phyloP scores from a whole-genome alignment of 2,329 filamentous ascomycete genomes.

The Zasmidium citrigriseum region DNA sequence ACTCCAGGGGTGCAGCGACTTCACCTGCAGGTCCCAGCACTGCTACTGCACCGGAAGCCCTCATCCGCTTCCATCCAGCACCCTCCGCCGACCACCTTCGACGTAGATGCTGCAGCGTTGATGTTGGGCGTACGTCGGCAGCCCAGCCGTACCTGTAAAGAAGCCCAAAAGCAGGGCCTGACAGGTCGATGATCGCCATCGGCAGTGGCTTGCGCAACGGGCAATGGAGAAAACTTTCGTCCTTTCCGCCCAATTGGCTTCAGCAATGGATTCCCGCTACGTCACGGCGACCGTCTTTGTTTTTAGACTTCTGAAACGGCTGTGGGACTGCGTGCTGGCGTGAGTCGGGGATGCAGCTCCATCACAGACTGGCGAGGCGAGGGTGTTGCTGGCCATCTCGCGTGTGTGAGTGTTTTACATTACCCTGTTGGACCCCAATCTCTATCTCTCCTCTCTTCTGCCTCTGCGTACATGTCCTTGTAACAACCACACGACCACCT shows the following conservation, averaged over 20 bases:
- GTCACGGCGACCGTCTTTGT: not conserved
- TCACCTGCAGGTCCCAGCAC: not conserved
- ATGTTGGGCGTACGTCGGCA: not conserved
- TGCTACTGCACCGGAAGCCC: not conserved
- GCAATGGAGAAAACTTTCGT: not conserved
- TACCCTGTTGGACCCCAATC: not conserved
- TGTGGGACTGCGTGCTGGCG: not conserved
- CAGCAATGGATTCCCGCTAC: not conserved
- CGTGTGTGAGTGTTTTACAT: not conserved
- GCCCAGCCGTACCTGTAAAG: too few relatives aligned
- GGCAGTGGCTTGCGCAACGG: not conserved
- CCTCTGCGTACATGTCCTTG: not conserved
- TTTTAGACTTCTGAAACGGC: not conserved
- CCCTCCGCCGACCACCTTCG: not conserved
- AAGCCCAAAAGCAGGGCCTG: too few relatives aligned
- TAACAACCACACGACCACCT: not conserved
- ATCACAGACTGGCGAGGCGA: not conserved
- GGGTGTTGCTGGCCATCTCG: not conserved
- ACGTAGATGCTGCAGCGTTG: not conserved
- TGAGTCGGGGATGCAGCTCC: not conserved
- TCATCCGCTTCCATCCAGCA: not conserved
- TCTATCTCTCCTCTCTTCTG: not conserved
- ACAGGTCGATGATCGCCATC: not conserved
- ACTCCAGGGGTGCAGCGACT: not conserved
- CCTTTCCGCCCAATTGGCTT: not conserved